Conservation (phyloP, 441 rosid genomes). For the Syzygium malaccense region DNA sequence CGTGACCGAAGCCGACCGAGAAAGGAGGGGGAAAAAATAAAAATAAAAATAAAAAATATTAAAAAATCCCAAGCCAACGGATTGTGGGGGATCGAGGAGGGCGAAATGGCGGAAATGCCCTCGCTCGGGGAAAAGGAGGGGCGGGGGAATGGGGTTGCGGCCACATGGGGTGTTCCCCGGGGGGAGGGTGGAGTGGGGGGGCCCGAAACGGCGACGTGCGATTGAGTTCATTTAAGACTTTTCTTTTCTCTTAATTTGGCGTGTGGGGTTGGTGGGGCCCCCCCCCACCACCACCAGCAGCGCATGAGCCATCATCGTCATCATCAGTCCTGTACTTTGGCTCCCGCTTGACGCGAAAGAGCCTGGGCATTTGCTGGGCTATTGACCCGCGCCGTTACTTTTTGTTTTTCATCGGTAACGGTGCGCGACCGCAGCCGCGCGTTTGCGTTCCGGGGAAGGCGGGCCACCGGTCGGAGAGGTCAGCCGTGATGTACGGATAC, state of each 20-base stretch:
- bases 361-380: too few relatives aligned
- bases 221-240: neutral
- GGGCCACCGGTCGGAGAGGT: too few relatives aligned
- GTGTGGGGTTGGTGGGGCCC: too few relatives aligned
- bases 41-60: too few relatives aligned
- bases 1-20: neutral
- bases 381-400: too few relatives aligned
- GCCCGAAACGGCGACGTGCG: neutral
- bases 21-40: neutral
- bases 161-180: slow-evolving; percentile 42
- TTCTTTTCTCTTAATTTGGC: too few relatives aligned
- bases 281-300: too few relatives aligned
- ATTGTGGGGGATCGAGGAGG: fast-evolving
- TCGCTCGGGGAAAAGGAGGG: neutral
- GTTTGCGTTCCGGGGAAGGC: too few relatives aligned
- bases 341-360: neutral
- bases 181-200: neutral
- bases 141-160: neutral
- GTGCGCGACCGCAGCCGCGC: too few relatives aligned
- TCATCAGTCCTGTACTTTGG: neutral
- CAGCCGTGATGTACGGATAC: too few relatives aligned
- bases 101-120: neutral
- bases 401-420: too few relatives aligned
- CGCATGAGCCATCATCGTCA: neutral
- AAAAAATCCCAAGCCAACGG: too few relatives aligned